Conservation (phyloP, 2,329 filamentous ascomycete genomes). For the Fusarium nelsonii region DNA sequence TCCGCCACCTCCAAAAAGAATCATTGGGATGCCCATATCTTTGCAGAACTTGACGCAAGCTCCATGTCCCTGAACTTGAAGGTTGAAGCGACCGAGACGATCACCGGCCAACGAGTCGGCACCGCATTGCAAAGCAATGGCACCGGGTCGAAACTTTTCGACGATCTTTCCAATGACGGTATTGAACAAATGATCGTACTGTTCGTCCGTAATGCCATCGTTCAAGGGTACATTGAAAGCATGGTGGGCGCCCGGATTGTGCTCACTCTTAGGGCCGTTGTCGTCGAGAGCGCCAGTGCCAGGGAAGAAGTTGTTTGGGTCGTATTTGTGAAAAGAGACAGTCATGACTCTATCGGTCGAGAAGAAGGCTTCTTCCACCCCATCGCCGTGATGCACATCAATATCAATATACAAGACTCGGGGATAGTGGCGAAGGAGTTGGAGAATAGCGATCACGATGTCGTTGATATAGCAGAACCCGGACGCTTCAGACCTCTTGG, state of each 20-base stretch:
- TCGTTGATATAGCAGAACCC: constrained; percentile 99
- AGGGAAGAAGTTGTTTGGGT: constrained; percentile 85
- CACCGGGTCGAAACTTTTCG: constrained; percentile 85
- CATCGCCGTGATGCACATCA: constrained; percentile 91
- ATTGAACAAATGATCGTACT: constrained; percentile 89
- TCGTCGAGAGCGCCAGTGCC: constrained; percentile 89
- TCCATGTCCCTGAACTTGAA: constrained; percentile 94
- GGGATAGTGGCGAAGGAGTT: constrained; percentile 83
- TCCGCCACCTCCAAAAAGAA: constrained; percentile 93
- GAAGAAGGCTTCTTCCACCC: constrained; percentile 91
- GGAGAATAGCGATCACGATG: constrained; percentile 92
- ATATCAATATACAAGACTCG: constrained; percentile 96
- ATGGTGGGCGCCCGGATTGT: constrained; percentile 90
- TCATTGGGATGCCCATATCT: constrained; percentile 79
- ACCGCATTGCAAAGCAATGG: constrained; percentile 94
- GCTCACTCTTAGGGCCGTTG: constrained; percentile 84
- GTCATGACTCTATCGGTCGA: constrained; percentile 92
- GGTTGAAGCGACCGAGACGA: constrained; percentile 92
- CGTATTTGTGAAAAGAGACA: constrained; percentile 96
- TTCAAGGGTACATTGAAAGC: constrained; percentile 90
- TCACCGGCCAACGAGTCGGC: constrained; percentile 96
- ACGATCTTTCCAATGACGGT: constrained; percentile 82
- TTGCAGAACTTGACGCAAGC: constrained; percentile 93
- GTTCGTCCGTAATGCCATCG: constrained; percentile 90
- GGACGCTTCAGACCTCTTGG: constrained; percentile 91